These are phyloP conservation scores for Starmera dryadoides DNA, from an alignment of 805 yeast species.

Conservation along the genomic window DNA sequence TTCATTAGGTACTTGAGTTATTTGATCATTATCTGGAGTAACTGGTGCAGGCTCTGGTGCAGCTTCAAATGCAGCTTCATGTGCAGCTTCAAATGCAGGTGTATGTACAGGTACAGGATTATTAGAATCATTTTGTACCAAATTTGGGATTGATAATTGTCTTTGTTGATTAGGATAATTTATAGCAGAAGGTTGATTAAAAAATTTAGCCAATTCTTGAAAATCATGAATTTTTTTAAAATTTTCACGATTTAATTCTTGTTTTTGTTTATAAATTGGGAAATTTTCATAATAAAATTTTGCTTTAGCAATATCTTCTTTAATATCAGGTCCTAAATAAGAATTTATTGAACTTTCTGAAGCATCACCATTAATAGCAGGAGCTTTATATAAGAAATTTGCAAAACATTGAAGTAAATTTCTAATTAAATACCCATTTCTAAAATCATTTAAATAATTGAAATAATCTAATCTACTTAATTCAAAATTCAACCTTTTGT, in stretches of 20 bases:
- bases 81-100: constrained; percentile 2
- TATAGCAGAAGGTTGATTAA: background rate
- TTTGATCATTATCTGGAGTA: background rate
- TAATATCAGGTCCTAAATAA: background rate
- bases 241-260: constrained; percentile 3
- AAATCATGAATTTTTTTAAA: background rate
- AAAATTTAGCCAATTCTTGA: background rate
- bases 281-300: constrained; percentile 7
- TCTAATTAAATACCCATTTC: constrained; percentile 17
- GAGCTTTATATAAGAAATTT: constrained; percentile 4
- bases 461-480: constrained; percentile 38
- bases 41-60: background rate
- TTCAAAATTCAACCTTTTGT: constrained; percentile 32
- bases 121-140: background rate
- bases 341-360: background rate
- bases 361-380: background rate
- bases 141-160: background rate
- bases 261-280: constrained; percentile 7
- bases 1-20: background rate
- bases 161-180: background rate
- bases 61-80: too few species aligned
- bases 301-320: constrained; percentile 6
- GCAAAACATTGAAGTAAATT: constrained; percentile 8
- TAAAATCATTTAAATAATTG: constrained; percentile 27
- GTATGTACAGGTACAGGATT: background rate